A percentile compares a stretch with the other conserved stretches of the same genome.
These are phyloP conservation scores for Gamarada debralockiae DNA, from an alignment of 495 filamentous ascomycete genomes.

Conservation along the genomic window DNA sequence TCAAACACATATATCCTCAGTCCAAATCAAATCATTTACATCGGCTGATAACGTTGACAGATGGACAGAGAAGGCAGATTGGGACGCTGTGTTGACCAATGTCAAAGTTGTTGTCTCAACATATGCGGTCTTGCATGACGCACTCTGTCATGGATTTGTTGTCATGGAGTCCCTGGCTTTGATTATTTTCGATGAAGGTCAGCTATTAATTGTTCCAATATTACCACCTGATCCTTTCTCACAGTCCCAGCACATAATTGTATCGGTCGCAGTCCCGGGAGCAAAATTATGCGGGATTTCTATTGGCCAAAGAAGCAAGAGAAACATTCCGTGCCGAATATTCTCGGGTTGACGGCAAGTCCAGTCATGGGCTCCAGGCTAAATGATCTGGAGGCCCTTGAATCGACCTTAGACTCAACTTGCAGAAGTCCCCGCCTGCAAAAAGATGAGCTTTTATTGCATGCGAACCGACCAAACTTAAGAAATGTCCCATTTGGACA, in stretches of 20 bases:
- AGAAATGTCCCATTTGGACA: constrained; percentile 34
- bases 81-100: constrained; percentile 66
- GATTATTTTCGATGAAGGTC: constrained; percentile 86
- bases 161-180: constrained; percentile 59
- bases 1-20: constrained; percentile 53
- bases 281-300: constrained; percentile 70
- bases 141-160: constrained; percentile 76
- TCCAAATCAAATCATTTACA: constrained; percentile 57
- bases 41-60: constrained; percentile 66
- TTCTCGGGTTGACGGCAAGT: constrained; percentile 85
- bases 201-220: constrained; percentile 7
- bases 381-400: too few relatives aligned
- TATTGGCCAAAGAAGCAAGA: constrained; percentile 48
- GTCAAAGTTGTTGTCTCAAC: constrained; percentile 73
- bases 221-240: constrained; percentile 9
- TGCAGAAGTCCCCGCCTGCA: constrained; percentile 67
- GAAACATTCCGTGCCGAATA: constrained; percentile 55
- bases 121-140: constrained; percentile 69
- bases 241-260: constrained; percentile 61
- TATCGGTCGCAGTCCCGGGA: constrained; percentile 55
- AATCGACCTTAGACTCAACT: too few relatives aligned
- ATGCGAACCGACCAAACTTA: constrained; percentile 63
- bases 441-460: constrained; percentile 60
- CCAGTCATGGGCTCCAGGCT: too few relatives aligned
- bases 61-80: constrained; percentile 67